These are phyloP conservation scores for Croton laevigatus DNA, from an alignment of 441 rosid species.

Conservation along the genomic window DNA sequence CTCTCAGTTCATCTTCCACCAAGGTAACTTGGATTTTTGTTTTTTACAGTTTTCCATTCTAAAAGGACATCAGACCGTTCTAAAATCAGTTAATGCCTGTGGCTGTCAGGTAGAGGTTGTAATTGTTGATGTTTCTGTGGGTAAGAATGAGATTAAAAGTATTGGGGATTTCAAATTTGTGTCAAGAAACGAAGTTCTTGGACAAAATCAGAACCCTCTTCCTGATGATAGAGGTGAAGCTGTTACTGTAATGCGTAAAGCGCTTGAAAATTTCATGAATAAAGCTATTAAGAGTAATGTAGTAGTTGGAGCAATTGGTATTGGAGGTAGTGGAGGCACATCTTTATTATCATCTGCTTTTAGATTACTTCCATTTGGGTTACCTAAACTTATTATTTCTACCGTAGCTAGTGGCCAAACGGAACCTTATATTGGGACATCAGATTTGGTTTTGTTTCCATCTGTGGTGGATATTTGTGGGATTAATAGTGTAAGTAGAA, in stretches of 20 bases:
- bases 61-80: neutral
- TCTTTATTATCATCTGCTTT: conserved; percentile 69
- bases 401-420: conserved; percentile 90
- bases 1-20: conserved; percentile 38
- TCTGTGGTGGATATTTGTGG: conserved; percentile 91
- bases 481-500: conserved; percentile 78
- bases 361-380: conserved; percentile 64
- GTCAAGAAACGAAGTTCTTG: conserved; percentile 51
- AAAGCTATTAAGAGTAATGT: conserved; percentile 34
- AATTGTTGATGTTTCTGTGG: conserved; percentile 75
- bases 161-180: conserved; percentile 49
- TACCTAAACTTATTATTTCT: conserved; percentile 81
- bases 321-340: conserved; percentile 94
- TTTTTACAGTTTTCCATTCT: neutral
- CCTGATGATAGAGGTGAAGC: conserved; percentile 74
- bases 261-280: conserved; percentile 52
- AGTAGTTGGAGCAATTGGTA: conserved; percentile 68
- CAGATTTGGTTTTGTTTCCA: conserved; percentile 77
- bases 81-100: neutral
- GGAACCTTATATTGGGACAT: conserved; percentile 68
- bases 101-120: conserved; percentile 54
- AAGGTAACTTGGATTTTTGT: conserved; percentile 48
- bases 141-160: conserved; percentile 33
- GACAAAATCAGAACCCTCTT: conserved; percentile 26
- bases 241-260: conserved; percentile 61